Base-by-base conservation (phyloP, 1,284 basidiomycete species). In the Boletus putidus region DNA sequence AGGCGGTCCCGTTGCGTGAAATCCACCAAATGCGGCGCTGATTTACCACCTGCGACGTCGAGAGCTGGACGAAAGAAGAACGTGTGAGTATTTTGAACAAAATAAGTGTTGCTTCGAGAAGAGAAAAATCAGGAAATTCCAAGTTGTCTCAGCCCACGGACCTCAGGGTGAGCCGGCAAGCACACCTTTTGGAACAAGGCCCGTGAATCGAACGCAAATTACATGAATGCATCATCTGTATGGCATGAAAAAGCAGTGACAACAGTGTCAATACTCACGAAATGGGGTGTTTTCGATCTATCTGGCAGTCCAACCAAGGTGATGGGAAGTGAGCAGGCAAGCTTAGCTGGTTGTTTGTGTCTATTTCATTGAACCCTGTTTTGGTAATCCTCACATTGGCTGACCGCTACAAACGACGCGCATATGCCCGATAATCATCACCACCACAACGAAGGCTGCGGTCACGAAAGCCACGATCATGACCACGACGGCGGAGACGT, bases 201-300 rank as follows among this genome's bases (percentile, higher is more conserved):
- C 70, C 74, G 74, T 71, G 78, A 70, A 76, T 73, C 88, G 87
- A 90, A 89, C 88, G 88, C 88, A 90, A 90, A 90, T 90, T 90
- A 90, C 88, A 77, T 78, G 61, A 72, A 74, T 78, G 65, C 87
- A 89, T 88, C 87, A 81, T 77, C 53, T 62, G 36, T 40, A 59
- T 50, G 16, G 62, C 49, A 52, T 44, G 44, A 49, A 37, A 53
- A 52, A 8, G 15, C 1, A 39, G 21, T 4, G 23, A 39, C 7
- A 33, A 55, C n/a, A 2, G 44, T 10, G 16, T 53, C 50, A 33
- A 46, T 47, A 67, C 62, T 72, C 61, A 70, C 65, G 8, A 53
- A 44, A 43, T 42, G 37, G 12, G 14, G n/a, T n/a, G 44, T 12
- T 20, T 39, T 27, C 9, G 31, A n/a, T 23, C 33, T 45, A 46